These are phyloP conservation scores for Aspergillus heteromorphus DNA, from an alignment of 495 filamentous ascomycete species.

Conservation along the genomic window DNA sequence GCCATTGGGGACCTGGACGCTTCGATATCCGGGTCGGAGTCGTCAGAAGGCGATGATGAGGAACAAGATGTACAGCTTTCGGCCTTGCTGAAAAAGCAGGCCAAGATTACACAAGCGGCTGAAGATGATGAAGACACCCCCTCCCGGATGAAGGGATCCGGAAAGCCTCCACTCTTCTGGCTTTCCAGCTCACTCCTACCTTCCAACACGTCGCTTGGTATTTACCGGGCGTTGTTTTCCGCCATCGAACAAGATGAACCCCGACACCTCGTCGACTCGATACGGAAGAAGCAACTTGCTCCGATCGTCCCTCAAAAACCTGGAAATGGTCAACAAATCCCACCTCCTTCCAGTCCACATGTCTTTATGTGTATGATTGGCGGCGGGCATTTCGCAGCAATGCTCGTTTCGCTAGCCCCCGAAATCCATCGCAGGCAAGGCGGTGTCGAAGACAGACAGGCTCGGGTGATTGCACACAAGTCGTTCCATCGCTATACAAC, in stretches of 20 bases:
- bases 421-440: conserved; percentile 64
- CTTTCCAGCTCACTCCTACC: conserved; percentile 71
- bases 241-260: conserved; percentile 61
- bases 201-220: conserved; percentile 69
- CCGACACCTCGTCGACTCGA: conserved; percentile 52
- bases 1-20: conserved; percentile 79
- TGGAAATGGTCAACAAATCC: conserved; percentile 42
- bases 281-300: conserved; percentile 70
- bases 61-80: conserved; percentile 56
- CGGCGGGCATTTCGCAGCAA: conserved; percentile 93
- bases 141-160: conserved; percentile 48
- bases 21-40: conserved; percentile 81
- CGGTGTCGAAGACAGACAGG: conserved; percentile 71
- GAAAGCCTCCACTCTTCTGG: conserved; percentile 79
- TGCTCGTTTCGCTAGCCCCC: conserved; percentile 85
- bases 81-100: conserved; percentile 76
- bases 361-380: conserved; percentile 98
- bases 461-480: conserved; percentile 86
- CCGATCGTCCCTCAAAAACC: conserved; percentile 49
- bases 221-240: conserved; percentile 82
- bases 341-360: conserved; percentile 62
- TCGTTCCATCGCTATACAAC: conserved; percentile 98
- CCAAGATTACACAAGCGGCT: conserved; percentile 53
- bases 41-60: conserved; percentile 51
- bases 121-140: conserved; percentile 48